Percentiles rank a stretch among this genome's conserved stretches.
phyloP scores from a whole-genome alignment of 768 basidiomycete genomes.

The Fomitopsis serialis region DNA sequence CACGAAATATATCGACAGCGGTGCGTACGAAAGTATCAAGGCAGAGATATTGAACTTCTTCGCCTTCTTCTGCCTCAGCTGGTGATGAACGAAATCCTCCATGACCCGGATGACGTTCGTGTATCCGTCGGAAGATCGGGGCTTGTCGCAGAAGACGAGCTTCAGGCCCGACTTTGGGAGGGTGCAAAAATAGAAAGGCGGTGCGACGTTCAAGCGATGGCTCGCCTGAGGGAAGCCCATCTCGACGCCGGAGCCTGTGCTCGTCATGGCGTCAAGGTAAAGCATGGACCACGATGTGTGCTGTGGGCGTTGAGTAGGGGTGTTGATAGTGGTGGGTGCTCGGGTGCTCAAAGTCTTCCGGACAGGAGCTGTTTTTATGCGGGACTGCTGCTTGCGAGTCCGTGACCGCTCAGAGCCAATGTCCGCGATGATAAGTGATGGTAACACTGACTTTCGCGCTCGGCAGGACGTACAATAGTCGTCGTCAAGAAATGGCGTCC shows the following conservation, averaged over 20 bases:
- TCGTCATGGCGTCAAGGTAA: too few relatives aligned
- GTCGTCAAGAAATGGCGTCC: too few relatives aligned
- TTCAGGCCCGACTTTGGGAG: not conserved
- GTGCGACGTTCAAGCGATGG: not conserved
- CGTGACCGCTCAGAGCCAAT: too few relatives aligned
- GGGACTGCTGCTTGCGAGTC: too few relatives aligned
- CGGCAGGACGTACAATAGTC: too few relatives aligned
- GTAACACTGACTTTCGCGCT: too few relatives aligned
- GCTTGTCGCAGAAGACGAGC: constrained; percentile 3
- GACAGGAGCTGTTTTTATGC: too few relatives aligned
- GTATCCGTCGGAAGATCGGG: not conserved
- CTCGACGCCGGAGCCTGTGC: not conserved
- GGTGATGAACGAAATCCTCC: not conserved
- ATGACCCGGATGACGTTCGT: not conserved
- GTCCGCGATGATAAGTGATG: too few relatives aligned
- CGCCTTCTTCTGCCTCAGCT: constrained; percentile 3
- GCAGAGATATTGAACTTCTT: not conserved
- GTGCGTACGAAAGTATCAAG: not conserved
- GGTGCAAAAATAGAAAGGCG: not conserved
- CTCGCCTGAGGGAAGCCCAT: not conserved
- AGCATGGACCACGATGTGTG: too few relatives aligned
- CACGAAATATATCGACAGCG: not conserved
- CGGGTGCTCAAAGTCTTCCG: too few relatives aligned
- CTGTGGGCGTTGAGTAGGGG: too few relatives aligned
- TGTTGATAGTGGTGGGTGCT: too few relatives aligned